A percentile compares a stretch with the other conserved stretches of the same genome.
Conservation (phyloP, 768 basidiomycete genomes). For the Pluteus cervinus region DNA sequence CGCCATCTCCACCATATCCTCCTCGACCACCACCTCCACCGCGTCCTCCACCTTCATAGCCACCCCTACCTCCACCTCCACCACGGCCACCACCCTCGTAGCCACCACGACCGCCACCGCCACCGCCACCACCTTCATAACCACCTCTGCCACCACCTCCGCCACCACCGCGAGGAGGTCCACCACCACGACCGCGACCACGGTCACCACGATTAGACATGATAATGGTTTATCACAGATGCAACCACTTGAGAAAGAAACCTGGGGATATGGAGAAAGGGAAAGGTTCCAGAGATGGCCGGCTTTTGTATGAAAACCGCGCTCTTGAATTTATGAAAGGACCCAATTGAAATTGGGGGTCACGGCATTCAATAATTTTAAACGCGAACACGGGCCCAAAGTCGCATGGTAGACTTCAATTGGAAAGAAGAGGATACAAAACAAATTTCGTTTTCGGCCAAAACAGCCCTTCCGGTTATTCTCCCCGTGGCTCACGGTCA, state of each 20-base stretch:
- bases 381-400: too few relatives aligned
- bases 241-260: too few relatives aligned
- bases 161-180: slow-evolving; percentile 10
- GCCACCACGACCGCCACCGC: slow-evolving; percentile 26
- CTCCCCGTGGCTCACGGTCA: too few relatives aligned
- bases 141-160: slow-evolving; percentile 20
- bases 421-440: too few relatives aligned
- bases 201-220: slow-evolving; percentile 27
- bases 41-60: slow-evolving; percentile 9
- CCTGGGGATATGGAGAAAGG: slow-evolving; percentile 3
- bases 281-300: slow-evolving; percentile 4
- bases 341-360: too few relatives aligned
- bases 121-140: slow-evolving; percentile 19
- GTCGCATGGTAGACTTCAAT: too few relatives aligned
- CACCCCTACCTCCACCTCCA: too few relatives aligned
- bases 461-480: too few relatives aligned
- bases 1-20: slow-evolving; percentile 17
- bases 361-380: too few relatives aligned
- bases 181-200: slow-evolving; percentile 27
- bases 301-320: slow-evolving; percentile 1
- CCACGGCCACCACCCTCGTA: slow-evolving; percentile 17
- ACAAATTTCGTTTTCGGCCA: too few relatives aligned
- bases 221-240: too few relatives aligned
- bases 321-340: too few relatives aligned
- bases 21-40: slow-evolving; percentile 10